phyloP scores from a whole-genome alignment of 768 basidiomycete species.

The Hericium rajendrae region DNA sequence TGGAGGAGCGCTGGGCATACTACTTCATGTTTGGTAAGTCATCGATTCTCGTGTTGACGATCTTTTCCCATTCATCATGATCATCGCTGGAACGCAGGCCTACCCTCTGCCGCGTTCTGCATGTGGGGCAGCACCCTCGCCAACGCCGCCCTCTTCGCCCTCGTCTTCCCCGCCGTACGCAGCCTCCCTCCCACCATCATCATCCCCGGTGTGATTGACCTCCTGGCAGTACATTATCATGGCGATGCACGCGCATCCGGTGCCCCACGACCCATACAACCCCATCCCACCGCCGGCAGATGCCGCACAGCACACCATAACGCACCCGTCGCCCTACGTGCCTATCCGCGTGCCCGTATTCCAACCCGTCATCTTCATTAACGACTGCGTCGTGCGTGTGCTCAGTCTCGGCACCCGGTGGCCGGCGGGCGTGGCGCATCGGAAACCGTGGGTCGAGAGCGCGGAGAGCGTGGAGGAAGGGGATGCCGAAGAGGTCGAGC shows the following conservation, averaged over 20 bases:
- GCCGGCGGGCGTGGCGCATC: constrained; percentile 14
- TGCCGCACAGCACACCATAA: constrained; percentile 19
- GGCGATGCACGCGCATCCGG: constrained; percentile 68
- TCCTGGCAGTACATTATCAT: constrained; percentile 65
- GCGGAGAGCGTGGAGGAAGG: constrained; percentile 59
- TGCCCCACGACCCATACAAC: constrained; percentile 69
- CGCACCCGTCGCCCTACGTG: constrained; percentile 67
- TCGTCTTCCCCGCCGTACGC: constrained; percentile 65
- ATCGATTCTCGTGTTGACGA: not conserved
- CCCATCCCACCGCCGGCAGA: constrained; percentile 28
- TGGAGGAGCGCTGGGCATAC: constrained; percentile 88
- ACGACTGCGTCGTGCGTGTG: constrained; percentile 56
- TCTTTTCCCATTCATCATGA: not conserved
- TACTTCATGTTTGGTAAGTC: constrained; percentile 69
- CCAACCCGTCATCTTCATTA: constrained; percentile 60
- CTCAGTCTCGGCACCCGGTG: constrained; percentile 42
- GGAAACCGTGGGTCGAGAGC: constrained; percentile 29
- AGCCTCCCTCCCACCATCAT: constrained; percentile 18
- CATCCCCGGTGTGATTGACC: not conserved
- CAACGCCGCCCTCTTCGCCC: constrained; percentile 75
- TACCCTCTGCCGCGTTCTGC: constrained; percentile 66
- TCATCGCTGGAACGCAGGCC: constrained; percentile 44
- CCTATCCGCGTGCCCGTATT: constrained; percentile 79
- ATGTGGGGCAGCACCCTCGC: constrained; percentile 65
- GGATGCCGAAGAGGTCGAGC: constrained; percentile 23